Evolutionary conservation across 768 basidiomycete genomes (phyloP), one percentile per base, ranked within the genome.

Genomic region (Cubamyces sp.): DNA sequence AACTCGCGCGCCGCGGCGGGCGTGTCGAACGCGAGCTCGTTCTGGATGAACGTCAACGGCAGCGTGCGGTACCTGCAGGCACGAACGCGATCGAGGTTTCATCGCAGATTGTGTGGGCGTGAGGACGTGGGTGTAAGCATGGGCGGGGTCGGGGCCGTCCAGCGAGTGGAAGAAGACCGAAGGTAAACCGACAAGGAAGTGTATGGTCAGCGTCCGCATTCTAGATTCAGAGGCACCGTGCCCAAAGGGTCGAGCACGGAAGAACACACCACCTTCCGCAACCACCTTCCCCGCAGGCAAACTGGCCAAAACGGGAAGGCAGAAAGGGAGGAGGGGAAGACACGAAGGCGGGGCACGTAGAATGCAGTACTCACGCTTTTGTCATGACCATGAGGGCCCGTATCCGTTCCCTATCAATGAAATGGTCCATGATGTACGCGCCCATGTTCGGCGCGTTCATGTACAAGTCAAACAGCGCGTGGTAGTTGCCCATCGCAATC

Each of bases 361-460:
- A 25, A 50, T 25, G 6, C 23, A 16, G 63, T 39, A 84, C 96
- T 70, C 68, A 98, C 97, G 92, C 91, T 84, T 91, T 97, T 30
- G 92, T 85, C 78, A 99, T 96, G 66, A 91, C 86, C 71, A 94
- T 85, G 63, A 99, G 74, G 1, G 94, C 95, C 61, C 86, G 85
- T 58, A 90, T 83, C 61, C 97, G 80, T 78, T 98, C 97, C 69
- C 97, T 84, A 70, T 88, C 86, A 70, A 98, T 90, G 74, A 98
- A 98, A 74, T 98, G 95, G 76, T 98, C 97, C 93, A 99, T 97
- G 71, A 99, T 94, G 75, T 98, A 98, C 56, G 86, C 95, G 41
- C 94, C 94, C 97, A 98, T 98, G 72, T 96, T 95, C 26, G 95
- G 94, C 46, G 94, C 93, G 56, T 81, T 80, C 69, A 84, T 69